Evolutionary conservation across 2,329 filamentous ascomycete genomes (phyloP).

Genomic region (Mycogone perniciosa): DNA sequence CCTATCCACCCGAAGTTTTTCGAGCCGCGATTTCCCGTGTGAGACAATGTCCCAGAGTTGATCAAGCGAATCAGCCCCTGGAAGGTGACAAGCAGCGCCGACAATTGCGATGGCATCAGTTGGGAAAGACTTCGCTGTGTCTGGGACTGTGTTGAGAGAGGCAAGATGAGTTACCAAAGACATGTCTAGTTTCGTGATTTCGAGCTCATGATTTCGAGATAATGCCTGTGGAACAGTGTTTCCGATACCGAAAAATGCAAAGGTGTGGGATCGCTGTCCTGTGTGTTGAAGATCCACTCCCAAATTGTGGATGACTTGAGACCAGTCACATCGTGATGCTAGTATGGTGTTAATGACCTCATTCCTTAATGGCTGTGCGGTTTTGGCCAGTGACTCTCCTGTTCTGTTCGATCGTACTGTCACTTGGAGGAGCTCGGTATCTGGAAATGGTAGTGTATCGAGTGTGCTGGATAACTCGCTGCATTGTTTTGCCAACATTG

Average conservation of each 20-base stretch:
- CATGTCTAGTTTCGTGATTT: constrained; percentile 14
- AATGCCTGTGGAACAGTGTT: constrained; percentile 11
- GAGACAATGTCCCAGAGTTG: constrained; percentile 20
- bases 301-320: constrained; percentile 9
- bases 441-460: neutral
- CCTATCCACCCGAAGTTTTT: constrained; percentile 13
- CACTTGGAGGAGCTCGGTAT: constrained; percentile 4
- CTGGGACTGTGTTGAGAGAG: neutral
- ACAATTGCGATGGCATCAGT: constrained; percentile 19
- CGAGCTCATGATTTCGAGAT: constrained; percentile 9
- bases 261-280: constrained; percentile 5
- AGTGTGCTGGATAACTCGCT: constrained; percentile 7
- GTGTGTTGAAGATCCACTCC: constrained; percentile 12
- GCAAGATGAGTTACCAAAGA: neutral
- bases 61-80: constrained; percentile 15
- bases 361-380: constrained; percentile 6
- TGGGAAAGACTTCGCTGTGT: constrained; percentile 8
- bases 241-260: constrained; percentile 15
- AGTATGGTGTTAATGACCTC: constrained; percentile 16
- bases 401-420: constrained; percentile 14
- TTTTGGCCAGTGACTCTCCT: constrained; percentile 2
- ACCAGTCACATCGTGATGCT: constrained; percentile 14
- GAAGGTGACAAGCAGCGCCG: constrained; percentile 18
- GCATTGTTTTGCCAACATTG: constrained; percentile 10
- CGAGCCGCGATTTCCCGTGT: constrained; percentile 9